These are phyloP conservation scores for Codiaeum variegatum DNA, from an alignment of 441 rosid genomes.

Conservation along the genomic window DNA sequence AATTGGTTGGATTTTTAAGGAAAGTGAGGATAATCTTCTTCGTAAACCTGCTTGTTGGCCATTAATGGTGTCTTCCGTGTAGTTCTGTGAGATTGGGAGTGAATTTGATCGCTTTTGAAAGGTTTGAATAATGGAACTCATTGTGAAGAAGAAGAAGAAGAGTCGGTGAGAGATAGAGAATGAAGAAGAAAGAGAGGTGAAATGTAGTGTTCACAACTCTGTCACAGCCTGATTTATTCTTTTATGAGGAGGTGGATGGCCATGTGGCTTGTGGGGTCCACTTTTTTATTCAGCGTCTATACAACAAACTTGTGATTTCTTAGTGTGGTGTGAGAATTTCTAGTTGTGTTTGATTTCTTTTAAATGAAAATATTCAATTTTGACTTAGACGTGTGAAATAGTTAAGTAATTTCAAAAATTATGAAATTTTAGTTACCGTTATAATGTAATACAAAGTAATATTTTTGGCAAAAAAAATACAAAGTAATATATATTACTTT, in stretches of 20 bases:
- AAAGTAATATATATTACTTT: no score
- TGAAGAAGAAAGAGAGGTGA: conserved; percentile 15
- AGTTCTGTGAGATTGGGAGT: conserved; percentile 37
- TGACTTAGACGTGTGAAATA: no score
- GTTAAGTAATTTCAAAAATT: no score
- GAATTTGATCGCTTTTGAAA: conserved; percentile 40
- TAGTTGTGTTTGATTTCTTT: no score
- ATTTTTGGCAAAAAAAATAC: no score
- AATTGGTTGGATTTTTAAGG: conserved; percentile 43
- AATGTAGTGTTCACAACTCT: conserved; percentile 39
- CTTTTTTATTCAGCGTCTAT: not conserved
- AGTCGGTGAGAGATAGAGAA: not conserved
- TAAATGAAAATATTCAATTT: no score
- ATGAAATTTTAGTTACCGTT: no score
- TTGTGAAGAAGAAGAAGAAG: conserved; percentile 14
- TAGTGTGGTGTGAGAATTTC: not conserved
- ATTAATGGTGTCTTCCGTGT: not conserved
- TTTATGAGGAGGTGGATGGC: conserved; percentile 17
- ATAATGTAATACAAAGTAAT: no score
- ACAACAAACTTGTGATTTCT: not conserved
- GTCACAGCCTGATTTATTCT: conserved; percentile 56
- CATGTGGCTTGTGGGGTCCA: conserved; percentile 27
- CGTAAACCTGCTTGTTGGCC: conserved; percentile 33
- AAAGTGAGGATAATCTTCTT: conserved; percentile 62
- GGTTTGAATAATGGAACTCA: conserved; percentile 61